Evolutionary conservation across 2,329 filamentous ascomycete species (phyloP), one percentile per base, ranked within the genome.

Genomic region (Juglanconis sp.): DNA sequence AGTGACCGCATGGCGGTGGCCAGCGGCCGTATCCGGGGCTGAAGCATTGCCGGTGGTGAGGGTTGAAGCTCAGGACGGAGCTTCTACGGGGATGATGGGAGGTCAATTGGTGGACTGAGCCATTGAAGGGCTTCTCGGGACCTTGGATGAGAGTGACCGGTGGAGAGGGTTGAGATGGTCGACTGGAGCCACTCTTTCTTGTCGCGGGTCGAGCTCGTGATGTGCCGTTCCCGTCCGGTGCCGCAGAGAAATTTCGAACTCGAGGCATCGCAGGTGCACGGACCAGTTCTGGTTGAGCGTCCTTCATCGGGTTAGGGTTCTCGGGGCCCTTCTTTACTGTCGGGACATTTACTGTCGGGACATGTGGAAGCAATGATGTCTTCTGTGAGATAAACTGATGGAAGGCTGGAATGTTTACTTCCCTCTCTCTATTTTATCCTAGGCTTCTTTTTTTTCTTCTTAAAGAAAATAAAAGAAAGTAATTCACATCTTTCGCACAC

Each of bases 21-120:
- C 64, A 72, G 76, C 68, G 82, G 78, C 69, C 83, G 81, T 76
- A 89, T 75, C 74, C 87, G 83, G 66, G 86, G 82, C 73, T 89
- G 87, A 64, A 91, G 76, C 87, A 91, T 91, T 53, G 64, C 72
- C 60, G 38, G 53, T 31, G 54, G 60, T 51, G 50, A 32, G 35
- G 31, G 31, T 17, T 36, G 49, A 56, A 58, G 61, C 54, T 58
- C 61, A 17, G 36, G 34, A 30, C 46, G 36, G 54, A 63, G 59
- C 62, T 63, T 34, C 53, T 53, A 24, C 46, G 32, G 24, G 56
- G 49, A 47, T 47, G 57, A 38, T 53, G 34, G 58, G 57, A 13
- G 35, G 30, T 61, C 61, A 63, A 55, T 61, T 44, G 58, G 51
- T 9, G 38, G 44, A 31, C 38, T 42, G 49, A 34, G 54, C 61